These are phyloP conservation scores for Phytopythium oedochilum DNA, from an alignment of 352 stramenopile genomes.

Conservation along the genomic window DNA sequence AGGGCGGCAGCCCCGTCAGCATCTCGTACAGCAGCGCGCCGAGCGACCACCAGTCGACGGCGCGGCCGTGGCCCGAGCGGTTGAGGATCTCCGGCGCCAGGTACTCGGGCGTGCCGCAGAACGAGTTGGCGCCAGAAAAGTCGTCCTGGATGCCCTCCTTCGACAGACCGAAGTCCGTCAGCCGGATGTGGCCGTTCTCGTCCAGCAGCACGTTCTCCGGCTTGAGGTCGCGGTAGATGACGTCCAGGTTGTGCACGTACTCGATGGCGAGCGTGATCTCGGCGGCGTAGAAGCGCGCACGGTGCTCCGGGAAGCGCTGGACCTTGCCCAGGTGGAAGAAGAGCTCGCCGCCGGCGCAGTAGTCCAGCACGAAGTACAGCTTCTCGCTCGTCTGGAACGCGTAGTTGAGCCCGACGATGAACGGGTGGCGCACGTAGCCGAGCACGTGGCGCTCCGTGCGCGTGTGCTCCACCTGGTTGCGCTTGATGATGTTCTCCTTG, in stretches of 20 bases:
- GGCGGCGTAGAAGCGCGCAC: conserved; percentile 95
- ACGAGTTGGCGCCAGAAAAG: conserved; percentile 94
- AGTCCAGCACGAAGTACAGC: conserved; percentile 99
- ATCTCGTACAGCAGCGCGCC: conserved; percentile 87
- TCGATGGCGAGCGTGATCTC: conserved; percentile 97
- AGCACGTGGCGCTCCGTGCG: conserved; percentile 97
- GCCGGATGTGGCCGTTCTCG: conserved; percentile 92
- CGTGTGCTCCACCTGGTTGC: conserved; percentile 99
- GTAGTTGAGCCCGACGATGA: conserved; percentile 95
- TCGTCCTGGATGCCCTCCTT: conserved; percentile 88
- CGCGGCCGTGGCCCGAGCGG: conserved; percentile 93
- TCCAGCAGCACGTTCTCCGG: conserved; percentile 98
- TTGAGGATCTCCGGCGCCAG: conserved; percentile 99
- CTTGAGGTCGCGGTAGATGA: conserved; percentile 97
- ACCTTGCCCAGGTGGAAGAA: conserved; percentile 92
- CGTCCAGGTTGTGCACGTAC: conserved; percentile 92
- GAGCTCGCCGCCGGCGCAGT: conserved; percentile 95
- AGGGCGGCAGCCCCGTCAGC: conserved; percentile 79
- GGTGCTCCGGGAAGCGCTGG: conserved; percentile 92
- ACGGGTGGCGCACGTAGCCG: conserved; percentile 96
- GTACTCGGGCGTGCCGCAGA: conserved; percentile 98
- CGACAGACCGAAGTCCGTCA: conserved; percentile 98
- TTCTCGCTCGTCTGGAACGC: conserved; percentile 97
- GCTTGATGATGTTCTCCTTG: conserved; percentile 99
- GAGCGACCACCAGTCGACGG: conserved; percentile 98